Base-by-base conservation (phyloP, 208 protist genomes). In the Angomonas deanei region DNA sequence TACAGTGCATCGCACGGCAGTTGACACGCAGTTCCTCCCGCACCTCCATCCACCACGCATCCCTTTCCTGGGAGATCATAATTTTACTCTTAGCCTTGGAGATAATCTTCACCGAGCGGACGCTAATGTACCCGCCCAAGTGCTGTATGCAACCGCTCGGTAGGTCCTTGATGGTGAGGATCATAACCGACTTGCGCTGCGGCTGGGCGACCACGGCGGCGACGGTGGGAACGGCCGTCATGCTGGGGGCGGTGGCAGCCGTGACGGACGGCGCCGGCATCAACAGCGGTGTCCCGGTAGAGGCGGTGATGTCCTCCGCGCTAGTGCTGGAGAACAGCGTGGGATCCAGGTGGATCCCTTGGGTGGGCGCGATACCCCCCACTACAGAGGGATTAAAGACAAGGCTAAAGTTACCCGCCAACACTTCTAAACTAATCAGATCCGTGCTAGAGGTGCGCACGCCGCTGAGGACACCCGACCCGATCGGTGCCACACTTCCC, bases 1-100 rank as follows among this genome's bases (percentile, higher is more conserved):
- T 93, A 70, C 93, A 97, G 71, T 92, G 75, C 52, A 97, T 89
- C 17, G 82, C 80, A 32, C 84, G 79, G 19, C 90, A 88, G 70
- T 97, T 95, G 23, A 85, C 79, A 27, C 81, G 82, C 13, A 97
- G 81, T 72, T 97, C 90, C 64, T 96, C 81, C 27, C 93, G 81
- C 66, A 97, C 66, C 71, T 97, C 90, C 81, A 92, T 92, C 91
- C 93, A 97, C 91, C 93, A 97, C 59, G 79, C 78, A 57, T 97
- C 93, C 28, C 87, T 82, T 63, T 96, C 86, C 63, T 94, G 88
- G 30, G 82, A 84, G 32, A 97, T 88, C 39, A 88, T 75, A 63
- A 84, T 80, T 48, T 85, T 84, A 19, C 79, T 92, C 78, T 94
- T 93, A 36, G 86, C 66, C 38, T 88, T 79, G 23, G 86, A 86